Base-by-base conservation (phyloP, 1,284 basidiomycete species). In the Lignosus rhinocerotis region DNA sequence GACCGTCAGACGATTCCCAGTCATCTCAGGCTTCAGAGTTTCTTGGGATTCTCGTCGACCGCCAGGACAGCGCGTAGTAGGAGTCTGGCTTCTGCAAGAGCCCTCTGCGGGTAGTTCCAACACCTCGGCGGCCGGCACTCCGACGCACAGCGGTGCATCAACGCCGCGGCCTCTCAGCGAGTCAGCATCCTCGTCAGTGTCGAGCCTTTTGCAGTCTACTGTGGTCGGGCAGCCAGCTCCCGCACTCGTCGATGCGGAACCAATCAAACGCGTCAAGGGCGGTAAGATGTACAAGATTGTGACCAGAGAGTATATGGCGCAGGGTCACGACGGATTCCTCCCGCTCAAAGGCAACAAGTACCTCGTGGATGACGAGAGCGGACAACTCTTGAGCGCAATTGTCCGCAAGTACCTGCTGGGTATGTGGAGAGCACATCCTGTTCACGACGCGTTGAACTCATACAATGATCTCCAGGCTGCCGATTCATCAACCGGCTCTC, bases 341-440 rank as follows among this genome's bases (percentile, higher is more conserved):
- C 80, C 87, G 0, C 77, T 97, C 41, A 86, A 84, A 66, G 85
- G 83, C 6, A 80, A 85, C 34, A 73, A 80, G 56, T 88, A 88
- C 66, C 80, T 96, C 36, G 81, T 96, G 19, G 92, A 96, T 66
- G 88, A 94, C 63, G 94, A 97, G 72, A 84, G 83, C 55, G 94
- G 94, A 0, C 83, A 89, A 64, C 78, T 93, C 60, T 88, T 93
- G 84, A 91, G 88, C 68, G 77, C 81, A 19, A 85, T 96, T 55
- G 90, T 96, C 30, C 82, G 94, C 62, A 90, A 89, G 66, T 96
- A 94, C 72, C 76, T 96, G 5, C 80, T 96, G 30, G 94, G 93
- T 91, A 62, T 58, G 84, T 69, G 12, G 11, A 54, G n/a, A 17
- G 45, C 32, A 21, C 32, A 33, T 5, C 39, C 36, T 16, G 21